These are phyloP conservation scores for Podospora conica DNA, from an alignment of 495 filamentous ascomycete genomes.

Conservation along the genomic window DNA sequence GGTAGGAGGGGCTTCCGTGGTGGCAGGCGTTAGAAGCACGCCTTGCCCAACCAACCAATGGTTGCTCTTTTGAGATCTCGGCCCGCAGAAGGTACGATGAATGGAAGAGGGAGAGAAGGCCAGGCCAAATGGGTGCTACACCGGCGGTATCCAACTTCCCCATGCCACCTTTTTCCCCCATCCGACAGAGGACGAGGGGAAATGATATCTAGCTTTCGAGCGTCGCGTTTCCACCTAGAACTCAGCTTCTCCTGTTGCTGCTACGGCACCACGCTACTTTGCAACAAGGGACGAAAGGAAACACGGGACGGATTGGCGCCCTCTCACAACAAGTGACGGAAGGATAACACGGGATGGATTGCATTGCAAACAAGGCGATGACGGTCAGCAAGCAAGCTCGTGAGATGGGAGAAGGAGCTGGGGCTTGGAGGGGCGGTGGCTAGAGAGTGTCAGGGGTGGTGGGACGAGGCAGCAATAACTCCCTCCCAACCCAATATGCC, in stretches of 20 bases:
- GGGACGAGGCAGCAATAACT: no score
- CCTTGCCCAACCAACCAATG: background rate
- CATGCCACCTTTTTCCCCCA: background rate
- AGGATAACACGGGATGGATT: background rate
- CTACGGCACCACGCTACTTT: background rate
- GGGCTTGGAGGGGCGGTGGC: background rate
- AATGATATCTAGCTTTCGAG: background rate
- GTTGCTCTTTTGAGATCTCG: background rate
- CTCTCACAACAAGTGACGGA: background rate
- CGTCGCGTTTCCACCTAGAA: no score
- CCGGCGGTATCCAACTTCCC: background rate
- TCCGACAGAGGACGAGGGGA: background rate
- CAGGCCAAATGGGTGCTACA: background rate
- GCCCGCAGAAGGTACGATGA: background rate
- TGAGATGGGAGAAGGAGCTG: background rate
- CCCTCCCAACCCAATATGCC: background rate
- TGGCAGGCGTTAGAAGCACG: background rate
- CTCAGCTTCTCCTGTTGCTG: no score
- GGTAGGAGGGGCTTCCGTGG: constrained; percentile 6
- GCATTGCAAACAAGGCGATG: background rate
- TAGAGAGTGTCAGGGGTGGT: background rate
- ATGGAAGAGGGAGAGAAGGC: no score
- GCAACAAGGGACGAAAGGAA: background rate
- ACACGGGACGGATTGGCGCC: no score
- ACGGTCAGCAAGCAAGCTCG: background rate